Base-by-base conservation (phyloP, 306 rosid species). In the Corylus avellana region DNA sequence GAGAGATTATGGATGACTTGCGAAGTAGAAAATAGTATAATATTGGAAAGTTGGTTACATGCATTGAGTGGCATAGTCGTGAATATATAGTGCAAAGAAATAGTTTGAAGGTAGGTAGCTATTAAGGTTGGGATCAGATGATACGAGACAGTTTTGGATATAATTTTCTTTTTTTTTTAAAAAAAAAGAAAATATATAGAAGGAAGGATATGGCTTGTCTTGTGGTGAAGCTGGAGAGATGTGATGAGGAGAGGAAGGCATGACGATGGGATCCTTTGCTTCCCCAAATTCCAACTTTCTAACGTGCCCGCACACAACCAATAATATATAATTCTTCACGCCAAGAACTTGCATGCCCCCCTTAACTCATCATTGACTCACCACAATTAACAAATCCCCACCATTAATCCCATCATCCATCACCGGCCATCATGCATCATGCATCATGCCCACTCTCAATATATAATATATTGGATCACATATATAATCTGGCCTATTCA, bases 281-380 rank as follows among this genome's bases (percentile, higher is more conserved):
- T 80, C 68, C 66, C 47, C 39, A 79, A 20, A 58, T 4, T 48
- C 29, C 27, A 35, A 76, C 62, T 37, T 79, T 51, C 22, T 69
- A 69, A 78, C 86, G 80, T 83, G 86, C 86, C 86, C 57, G 57
- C 83, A 50, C 86, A 83, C 86, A 78, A 78, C 62, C 83, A 32
- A 32, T 32, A 32, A 1, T 32, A 1, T 32, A 73, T 53, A 42
- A 53, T 64, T 66, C 75, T 63, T 74, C 74, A 80, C 75, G 75
- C 69, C 68, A 80, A 74, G 49, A 63, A 71, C 83, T 62, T 73
- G 35, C 59, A 17, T 17, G 35, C 61, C 44, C 49, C 37, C 47
- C 71, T 66, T 42, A 8, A 7, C 50, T 44, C 50, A 12, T 71
- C 68, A 64, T 79, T 63, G 83, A 79, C 25, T 55, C 57, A 74